Evolutionary conservation across 2,329 filamentous ascomycete species (phyloP), one percentile per base, ranked within the genome.

Genomic region (Trichoderma sp.): DNA sequence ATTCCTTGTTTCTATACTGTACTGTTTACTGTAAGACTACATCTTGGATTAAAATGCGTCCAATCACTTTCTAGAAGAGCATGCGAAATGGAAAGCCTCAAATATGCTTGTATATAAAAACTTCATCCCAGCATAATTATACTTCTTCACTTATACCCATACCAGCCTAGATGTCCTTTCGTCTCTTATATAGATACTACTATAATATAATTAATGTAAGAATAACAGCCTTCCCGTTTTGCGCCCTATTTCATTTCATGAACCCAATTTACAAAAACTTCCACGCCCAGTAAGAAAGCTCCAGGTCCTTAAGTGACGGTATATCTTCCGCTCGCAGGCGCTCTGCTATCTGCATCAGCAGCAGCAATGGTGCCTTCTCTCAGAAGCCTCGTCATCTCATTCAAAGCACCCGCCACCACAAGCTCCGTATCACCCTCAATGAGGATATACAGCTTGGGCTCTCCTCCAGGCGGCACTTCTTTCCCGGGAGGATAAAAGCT

Each of bases 351-450:
- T n/a, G 92, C 91, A 75, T 97, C 94, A 31, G 91, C 92, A 13
- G 94, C 94, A 16, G 93, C 93, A 75, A 96, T 89, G 0, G 94
- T 97, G 14, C 93, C 96, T 80, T 98, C 96, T 78, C 91, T 93
- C 74, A 99, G 82, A 76, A 97, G 83, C 58, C 94, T 88, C 77
- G 94, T 95, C 73, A 99, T 85, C 81, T 98, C 94, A 73, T 89
- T 88, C 87, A 99, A 93, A 2, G 96, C 96, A 75, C 92, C 91
- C 63, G 92, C 92, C 33, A 99, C 96, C 37, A 94, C 90, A 65
- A 97, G 85, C 80, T 99, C 96, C 0, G 96, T 98, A 76, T 99
- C 96, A 53, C 96, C 96, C 79, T 99, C 96, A 69, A 99, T 96
- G 71, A 99, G 87, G 76, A 99, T 97, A 79, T 98, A 99, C 75